Conservation (phyloP, 306 rosid genomes). For the Fragaria nilgerrensis region DNA sequence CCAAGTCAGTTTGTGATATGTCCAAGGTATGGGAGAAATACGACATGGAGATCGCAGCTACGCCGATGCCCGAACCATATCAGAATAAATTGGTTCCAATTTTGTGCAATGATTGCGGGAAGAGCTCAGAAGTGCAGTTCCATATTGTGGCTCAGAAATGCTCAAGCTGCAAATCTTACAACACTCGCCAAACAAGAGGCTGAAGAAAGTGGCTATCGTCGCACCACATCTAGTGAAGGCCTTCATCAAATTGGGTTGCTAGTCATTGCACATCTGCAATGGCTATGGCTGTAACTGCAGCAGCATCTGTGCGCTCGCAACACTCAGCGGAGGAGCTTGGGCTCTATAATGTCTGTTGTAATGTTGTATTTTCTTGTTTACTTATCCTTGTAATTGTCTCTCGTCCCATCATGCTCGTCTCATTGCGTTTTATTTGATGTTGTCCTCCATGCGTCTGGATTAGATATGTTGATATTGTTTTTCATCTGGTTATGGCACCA, state of each 20-base stretch:
- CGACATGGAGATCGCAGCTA: slow-evolving; percentile 81
- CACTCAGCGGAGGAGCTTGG: background rate
- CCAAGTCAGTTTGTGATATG: slow-evolving; percentile 88
- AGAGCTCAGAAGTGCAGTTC: slow-evolving; percentile 55
- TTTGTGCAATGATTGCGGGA: slow-evolving; percentile 83
- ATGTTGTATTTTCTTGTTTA: background rate
- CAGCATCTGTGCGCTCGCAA: background rate
- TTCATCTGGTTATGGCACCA: too few relatives aligned
- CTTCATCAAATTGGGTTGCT: background rate
- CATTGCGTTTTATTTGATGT: too few relatives aligned
- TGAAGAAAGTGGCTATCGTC: slow-evolving; percentile 38
- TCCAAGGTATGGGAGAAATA: slow-evolving; percentile 84
- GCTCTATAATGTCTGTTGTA: background rate
- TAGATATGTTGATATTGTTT: too few relatives aligned
- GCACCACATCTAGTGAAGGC: background rate
- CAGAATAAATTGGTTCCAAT: slow-evolving; percentile 75
- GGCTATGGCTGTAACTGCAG: background rate
- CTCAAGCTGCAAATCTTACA: slow-evolving; percentile 74
- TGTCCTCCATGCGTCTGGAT: too few relatives aligned
- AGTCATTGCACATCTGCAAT: background rate
- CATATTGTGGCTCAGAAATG: slow-evolving; percentile 83
- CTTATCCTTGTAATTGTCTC: background rate
- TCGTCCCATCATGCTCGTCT: too few relatives aligned
- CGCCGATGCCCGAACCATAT: slow-evolving; percentile 61
- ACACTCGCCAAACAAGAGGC: slow-evolving; percentile 74